Evolutionary conservation across 805 yeast genomes (phyloP).

Genomic region (Suhomyces tanzawaensis): DNA sequence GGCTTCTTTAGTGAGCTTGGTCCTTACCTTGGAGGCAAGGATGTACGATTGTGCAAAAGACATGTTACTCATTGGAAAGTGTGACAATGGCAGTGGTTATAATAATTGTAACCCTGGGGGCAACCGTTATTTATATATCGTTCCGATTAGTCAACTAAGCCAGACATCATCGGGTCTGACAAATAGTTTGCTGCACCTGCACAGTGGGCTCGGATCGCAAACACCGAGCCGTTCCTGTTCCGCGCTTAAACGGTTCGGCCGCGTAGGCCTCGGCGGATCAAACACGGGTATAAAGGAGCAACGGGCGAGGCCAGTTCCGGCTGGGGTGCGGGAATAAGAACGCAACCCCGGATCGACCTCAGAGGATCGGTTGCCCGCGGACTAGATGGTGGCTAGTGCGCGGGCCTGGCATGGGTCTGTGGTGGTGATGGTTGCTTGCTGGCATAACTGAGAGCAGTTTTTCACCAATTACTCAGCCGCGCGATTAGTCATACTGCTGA

Average conservation of each 20-base stretch:
- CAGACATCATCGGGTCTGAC: not conserved
- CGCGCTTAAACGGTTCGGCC: not conserved
- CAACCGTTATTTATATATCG: not conserved
- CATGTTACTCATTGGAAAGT: slow-evolving; percentile 3
- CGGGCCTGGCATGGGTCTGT: not conserved
- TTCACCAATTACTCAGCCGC: slow-evolving; percentile 4
- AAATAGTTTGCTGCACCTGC: not conserved
- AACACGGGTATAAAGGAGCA: not conserved
- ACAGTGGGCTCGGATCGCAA: not conserved
- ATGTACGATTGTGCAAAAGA: slow-evolving; percentile 55
- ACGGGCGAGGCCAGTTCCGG: not conserved
- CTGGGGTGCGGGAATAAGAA: no score
- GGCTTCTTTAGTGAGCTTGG: slow-evolving; percentile 63
- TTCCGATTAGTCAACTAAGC: not conserved
- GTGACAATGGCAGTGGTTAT: not conserved
- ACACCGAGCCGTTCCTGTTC: not conserved
- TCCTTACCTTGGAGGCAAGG: slow-evolving; percentile 62
- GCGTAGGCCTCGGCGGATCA: not conserved
- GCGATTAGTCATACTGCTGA: slow-evolving; percentile 3
- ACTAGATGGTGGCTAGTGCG: not conserved
- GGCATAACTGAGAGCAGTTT: not conserved
- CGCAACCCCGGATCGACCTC: not conserved
- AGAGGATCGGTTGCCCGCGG: not conserved
- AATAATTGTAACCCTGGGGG: not conserved
- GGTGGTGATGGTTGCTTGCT: not conserved